phyloP scores from a whole-genome alignment of 352 stramenopile genomes.

The Phytophthora pluvialis region DNA sequence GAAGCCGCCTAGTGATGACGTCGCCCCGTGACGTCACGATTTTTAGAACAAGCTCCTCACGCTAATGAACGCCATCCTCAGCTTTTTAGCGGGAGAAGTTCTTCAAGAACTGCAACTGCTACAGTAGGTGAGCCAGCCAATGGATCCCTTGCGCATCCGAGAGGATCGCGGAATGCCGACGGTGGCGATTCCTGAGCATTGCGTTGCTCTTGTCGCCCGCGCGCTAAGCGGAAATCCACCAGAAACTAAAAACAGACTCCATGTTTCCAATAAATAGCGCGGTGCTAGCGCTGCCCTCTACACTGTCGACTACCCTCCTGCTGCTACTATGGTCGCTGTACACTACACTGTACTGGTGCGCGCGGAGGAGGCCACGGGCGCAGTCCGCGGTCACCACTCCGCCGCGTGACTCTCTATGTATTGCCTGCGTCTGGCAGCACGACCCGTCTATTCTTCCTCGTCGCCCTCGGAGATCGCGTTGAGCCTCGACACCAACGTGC shows the following conservation, averaged over 20 bases:
- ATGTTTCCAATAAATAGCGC: slow-evolving; percentile 56
- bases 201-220: too few species aligned
- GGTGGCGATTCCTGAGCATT: too few species aligned
- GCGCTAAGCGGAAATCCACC: neutral
- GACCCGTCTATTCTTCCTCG: slow-evolving; percentile 44
- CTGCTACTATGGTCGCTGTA: slow-evolving; percentile 3
- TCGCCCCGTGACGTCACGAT: neutral
- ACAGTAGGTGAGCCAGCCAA: neutral
- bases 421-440: slow-evolving; percentile 25
- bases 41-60: slow-evolving; percentile 32
- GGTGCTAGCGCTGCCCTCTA: slow-evolving; percentile 34
- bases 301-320: slow-evolving; percentile 20
- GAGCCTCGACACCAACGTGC: slow-evolving; percentile 56
- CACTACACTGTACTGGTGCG: slow-evolving; percentile 17
- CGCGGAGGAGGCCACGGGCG: neutral
- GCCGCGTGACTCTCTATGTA: slow-evolving; percentile 17
- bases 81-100: slow-evolving; percentile 6
- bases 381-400: slow-evolving; percentile 17
- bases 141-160: slow-evolving; percentile 15
- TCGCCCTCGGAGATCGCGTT: slow-evolving; percentile 74
- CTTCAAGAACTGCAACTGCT: neutral
- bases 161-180: neutral
- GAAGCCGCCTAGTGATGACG: slow-evolving; percentile 32
- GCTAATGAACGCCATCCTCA: slow-evolving; percentile 28
- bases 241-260: slow-evolving; percentile 30